Percentiles rank a stretch among this genome's conserved stretches.
Conservation (phyloP, 2,329 filamentous ascomycete species). For the Alternaria solani region DNA sequence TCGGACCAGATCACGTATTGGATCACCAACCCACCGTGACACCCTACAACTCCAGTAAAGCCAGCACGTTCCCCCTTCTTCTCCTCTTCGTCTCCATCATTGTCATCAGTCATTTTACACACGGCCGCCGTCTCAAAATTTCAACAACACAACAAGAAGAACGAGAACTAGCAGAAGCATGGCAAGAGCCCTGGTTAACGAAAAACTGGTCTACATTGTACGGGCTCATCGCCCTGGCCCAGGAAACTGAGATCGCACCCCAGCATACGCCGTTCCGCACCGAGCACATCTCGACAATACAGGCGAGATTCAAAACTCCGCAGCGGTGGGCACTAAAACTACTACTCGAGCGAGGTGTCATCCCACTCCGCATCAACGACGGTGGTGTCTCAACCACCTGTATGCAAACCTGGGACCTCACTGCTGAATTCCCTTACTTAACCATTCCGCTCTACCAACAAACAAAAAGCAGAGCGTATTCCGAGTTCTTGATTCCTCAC, state of each 20-base stretch:
- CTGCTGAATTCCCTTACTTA: background rate
- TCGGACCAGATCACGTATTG: background rate
- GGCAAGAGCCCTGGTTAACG: background rate
- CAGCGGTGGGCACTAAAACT: background rate
- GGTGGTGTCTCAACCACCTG: background rate
- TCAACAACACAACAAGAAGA: background rate
- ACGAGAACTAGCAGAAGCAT: background rate
- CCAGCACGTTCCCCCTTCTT: background rate
- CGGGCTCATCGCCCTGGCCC: background rate
- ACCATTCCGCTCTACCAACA: background rate
- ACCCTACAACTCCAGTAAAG: background rate
- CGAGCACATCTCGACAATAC: background rate
- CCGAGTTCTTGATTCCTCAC: constrained; percentile 28
- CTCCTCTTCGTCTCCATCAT: background rate
- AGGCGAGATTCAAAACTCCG: background rate
- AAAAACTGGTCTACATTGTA: constrained; percentile 2
- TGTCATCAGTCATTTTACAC: background rate
- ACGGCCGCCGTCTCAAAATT: background rate
- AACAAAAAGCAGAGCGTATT: constrained; percentile 20
- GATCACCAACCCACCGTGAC: background rate
- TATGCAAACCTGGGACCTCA: background rate
- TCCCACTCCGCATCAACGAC: constrained; percentile 5
- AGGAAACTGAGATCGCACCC: background rate
- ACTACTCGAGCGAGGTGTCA: background rate
- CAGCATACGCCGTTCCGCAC: background rate